Conservation (phyloP, 352 stramenopile genomes). For the Blastocystis sp. region DNA sequence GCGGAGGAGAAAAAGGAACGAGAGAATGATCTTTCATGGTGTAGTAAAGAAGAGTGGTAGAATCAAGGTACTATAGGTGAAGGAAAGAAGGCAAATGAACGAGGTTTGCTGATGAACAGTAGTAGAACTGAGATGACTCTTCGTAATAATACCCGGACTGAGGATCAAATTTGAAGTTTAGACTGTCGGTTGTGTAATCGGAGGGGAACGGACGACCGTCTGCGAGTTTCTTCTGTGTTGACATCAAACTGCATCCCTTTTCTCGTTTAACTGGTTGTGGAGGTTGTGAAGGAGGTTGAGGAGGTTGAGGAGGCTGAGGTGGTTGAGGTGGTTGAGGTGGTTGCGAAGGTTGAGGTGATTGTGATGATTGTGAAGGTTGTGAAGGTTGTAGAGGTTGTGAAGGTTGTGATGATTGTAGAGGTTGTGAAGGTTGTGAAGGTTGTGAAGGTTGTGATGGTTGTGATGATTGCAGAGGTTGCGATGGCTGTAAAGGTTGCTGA, state of each 20-base stretch:
- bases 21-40: background rate
- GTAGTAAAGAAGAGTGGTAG: background rate
- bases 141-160: background rate
- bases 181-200: background rate
- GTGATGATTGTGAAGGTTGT: background rate
- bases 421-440: background rate
- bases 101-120: background rate
- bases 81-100: background rate
- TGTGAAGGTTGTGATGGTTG: background rate
- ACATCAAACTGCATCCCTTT: background rate
- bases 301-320: background rate
- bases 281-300: background rate
- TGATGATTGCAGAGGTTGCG: too few species aligned
- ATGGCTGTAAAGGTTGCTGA: background rate
- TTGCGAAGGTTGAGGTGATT: background rate
- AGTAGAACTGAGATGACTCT: constrained; percentile 10
- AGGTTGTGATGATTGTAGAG: too few species aligned
- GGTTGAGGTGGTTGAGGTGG: too few species aligned
- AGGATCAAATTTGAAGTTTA: background rate
- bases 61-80: constrained; percentile 37
- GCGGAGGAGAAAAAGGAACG: background rate
- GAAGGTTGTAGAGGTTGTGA: too few species aligned
- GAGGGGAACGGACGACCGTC: constrained; percentile 33
- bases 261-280: background rate
- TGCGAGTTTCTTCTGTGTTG: background rate